Evolutionary conservation across 2,329 filamentous ascomycete genomes (phyloP).

Genomic region (Gnomoniopsis sp.): DNA sequence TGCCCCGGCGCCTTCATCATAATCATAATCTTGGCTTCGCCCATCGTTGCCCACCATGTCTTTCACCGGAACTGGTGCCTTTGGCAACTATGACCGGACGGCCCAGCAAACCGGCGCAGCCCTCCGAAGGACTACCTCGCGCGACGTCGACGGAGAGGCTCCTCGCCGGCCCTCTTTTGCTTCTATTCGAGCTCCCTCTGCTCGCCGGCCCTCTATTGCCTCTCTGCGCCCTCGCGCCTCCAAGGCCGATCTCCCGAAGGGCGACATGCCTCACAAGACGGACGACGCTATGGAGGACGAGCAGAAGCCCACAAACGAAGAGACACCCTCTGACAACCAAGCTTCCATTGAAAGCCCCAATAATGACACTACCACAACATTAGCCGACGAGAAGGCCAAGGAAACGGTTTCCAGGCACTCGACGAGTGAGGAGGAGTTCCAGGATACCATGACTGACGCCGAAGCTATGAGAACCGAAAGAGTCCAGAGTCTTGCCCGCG

Average conservation of each 20-base stretch:
- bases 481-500: constrained; percentile 54
- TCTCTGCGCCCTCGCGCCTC: neutral
- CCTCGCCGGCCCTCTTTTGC: constrained; percentile 2
- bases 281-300: constrained; percentile 16
- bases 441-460: constrained; percentile 41
- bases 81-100: constrained; percentile 47
- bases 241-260: neutral
- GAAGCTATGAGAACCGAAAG: constrained; percentile 33
- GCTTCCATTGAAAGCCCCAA: constrained; percentile 14
- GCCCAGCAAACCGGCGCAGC: constrained; percentile 40
- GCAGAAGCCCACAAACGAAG: constrained; percentile 15
- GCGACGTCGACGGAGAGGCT: constrained; percentile 21
- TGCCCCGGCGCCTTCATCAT: neutral
- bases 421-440: constrained; percentile 31
- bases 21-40: neutral
- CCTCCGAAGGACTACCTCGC: constrained; percentile 21
- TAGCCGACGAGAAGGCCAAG: constrained; percentile 24
- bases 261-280: neutral
- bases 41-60: constrained; percentile 32
- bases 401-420: constrained; percentile 20
- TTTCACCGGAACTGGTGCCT: constrained; percentile 36
- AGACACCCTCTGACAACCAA: neutral
- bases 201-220: neutral
- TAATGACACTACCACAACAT: constrained; percentile 14
- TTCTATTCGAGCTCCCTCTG: neutral